A percentile compares a stretch with the other conserved stretches of the same genome.
These are phyloP conservation scores for Solanum virginianum DNA, from an alignment of 257 asterid species.

Conservation along the genomic window DNA sequence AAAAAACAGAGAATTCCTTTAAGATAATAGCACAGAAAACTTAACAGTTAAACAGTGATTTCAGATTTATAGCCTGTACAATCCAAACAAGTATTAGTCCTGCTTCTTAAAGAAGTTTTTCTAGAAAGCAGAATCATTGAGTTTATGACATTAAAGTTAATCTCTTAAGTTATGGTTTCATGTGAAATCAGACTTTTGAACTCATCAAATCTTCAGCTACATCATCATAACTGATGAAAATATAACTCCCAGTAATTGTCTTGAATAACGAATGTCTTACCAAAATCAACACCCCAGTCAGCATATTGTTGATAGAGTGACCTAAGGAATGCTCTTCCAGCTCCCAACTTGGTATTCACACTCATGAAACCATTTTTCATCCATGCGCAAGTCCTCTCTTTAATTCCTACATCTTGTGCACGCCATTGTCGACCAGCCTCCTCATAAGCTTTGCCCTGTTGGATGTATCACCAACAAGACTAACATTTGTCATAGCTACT, in stretches of 20 bases:
- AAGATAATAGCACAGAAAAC: background rate
- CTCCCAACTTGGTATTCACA: conserved; percentile 60
- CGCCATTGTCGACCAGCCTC: conserved; percentile 57
- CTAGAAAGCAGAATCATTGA: background rate
- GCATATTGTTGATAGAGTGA: conserved; percentile 90
- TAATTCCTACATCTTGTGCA: conserved; percentile 72
- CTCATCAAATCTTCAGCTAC: background rate
- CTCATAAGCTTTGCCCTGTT: conserved; percentile 68
- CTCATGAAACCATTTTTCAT: conserved; percentile 93
- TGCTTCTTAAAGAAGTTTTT: background rate
- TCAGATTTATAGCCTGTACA: background rate
- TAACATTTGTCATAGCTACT: background rate
- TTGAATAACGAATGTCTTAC: conserved; percentile 18
- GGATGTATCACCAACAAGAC: background rate
- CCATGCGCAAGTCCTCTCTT: conserved; percentile 79
- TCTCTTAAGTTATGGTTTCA: background rate
- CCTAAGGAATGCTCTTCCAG: conserved; percentile 83
- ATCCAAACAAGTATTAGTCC: background rate
- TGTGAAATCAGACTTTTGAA: background rate
- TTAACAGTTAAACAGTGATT: background rate
- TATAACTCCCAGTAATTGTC: background rate
- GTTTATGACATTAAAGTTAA: background rate
- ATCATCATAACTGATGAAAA: background rate
- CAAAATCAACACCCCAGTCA: conserved; percentile 93
- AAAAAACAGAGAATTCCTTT: conserved; percentile 1